phyloP scores from a whole-genome alignment of 2,329 filamentous ascomycete species.

The Ophiostoma australiae region DNA sequence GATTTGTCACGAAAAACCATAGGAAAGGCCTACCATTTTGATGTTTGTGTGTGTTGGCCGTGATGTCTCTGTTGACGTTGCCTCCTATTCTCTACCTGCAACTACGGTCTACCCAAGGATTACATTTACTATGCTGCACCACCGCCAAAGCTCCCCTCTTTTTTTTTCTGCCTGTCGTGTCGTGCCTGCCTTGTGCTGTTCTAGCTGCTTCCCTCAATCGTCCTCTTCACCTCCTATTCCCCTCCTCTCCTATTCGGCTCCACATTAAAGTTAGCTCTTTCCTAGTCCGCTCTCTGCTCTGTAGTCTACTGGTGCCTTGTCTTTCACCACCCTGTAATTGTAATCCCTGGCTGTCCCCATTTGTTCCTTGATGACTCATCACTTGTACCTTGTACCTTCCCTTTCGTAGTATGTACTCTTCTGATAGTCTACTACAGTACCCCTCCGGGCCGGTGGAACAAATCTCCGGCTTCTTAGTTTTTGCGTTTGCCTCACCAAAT shows the following conservation, averaged over 20 bases:
- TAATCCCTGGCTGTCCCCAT: not conserved
- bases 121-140: not conserved
- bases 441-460: conserved; percentile 11
- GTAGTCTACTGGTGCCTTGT: too few species aligned
- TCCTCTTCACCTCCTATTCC: conserved; percentile 7
- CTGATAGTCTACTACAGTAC: conserved; percentile 10
- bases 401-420: too few species aligned
- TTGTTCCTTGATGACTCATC: not conserved
- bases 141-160: conserved; percentile 18
- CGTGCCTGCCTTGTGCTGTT: conserved; percentile 11
- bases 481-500: conserved; percentile 12
- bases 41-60: not conserved
- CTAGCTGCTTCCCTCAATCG: conserved; percentile 15
- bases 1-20: not conserved
- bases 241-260: not conserved
- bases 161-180: conserved; percentile 16
- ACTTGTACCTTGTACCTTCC: not conserved
- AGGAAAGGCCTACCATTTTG: not conserved
- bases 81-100: conserved; percentile 1
- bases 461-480: not conserved
- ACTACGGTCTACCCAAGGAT: conserved; percentile 7
- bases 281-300: not conserved
- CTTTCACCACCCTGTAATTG: too few species aligned
- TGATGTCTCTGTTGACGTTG: conserved; percentile 9
- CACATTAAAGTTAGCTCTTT: not conserved